Conservation (phyloP, 2,329 filamentous ascomycete species). For the Fusarium nurragi region DNA sequence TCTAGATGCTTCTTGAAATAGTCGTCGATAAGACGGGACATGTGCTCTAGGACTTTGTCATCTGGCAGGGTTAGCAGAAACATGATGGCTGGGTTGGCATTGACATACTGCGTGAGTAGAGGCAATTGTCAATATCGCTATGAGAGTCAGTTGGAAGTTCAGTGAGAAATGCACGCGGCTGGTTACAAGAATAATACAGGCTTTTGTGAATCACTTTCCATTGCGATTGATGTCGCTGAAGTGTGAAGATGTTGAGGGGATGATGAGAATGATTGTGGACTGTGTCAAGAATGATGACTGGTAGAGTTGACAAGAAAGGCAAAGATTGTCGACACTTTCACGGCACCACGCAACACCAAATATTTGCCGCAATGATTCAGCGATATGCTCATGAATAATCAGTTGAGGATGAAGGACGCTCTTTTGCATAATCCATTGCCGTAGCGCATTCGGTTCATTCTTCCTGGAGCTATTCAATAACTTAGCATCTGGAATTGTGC, state of each 20-base stretch:
- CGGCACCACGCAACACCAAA: no score
- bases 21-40: conserved; percentile 80
- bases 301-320: accelerated
- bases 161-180: accelerated
- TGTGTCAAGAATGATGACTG: not conserved
- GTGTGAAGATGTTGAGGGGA: accelerated
- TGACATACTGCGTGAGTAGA: conserved; percentile 82
- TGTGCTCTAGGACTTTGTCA: conserved; percentile 84
- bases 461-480: no score
- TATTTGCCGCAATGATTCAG: no score
- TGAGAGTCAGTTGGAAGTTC: conserved; percentile 33
- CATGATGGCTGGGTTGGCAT: accelerated
- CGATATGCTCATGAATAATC: no score
- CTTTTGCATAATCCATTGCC: no score
- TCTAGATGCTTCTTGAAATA: conserved; percentile 75
- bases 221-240: not conserved
- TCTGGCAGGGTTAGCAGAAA: conserved; percentile 52
- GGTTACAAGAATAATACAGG: conserved; percentile 56
- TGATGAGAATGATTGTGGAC: no score
- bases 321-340: not conserved
- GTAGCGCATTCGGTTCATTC: no score
- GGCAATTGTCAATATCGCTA: conserved; percentile 98
- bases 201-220: conserved; percentile 31
- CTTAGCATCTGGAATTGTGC: no score
- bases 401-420: no score